Base-by-base conservation (phyloP, 2,329 filamentous ascomycete genomes). In the Colletotrichum lentis region DNA sequence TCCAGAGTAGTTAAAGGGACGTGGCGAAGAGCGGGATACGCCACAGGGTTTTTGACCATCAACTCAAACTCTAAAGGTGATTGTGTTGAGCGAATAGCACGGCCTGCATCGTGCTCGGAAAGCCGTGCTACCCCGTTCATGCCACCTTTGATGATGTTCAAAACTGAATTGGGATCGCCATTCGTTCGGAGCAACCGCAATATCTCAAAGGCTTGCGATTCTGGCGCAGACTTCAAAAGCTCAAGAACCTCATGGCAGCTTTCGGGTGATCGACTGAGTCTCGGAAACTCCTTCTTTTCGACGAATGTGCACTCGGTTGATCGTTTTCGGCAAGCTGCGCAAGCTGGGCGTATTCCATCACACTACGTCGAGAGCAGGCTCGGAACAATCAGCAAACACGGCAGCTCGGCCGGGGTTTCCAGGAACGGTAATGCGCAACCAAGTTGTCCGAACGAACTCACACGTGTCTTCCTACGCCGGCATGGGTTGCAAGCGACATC, bases 401-500 rank as follows among this genome's bases (percentile, higher is more conserved):
- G 39, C 20, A 54, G 22, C 27, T 57, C 16, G 24, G 11, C 11
- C 8, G 11, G 35, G 41, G 46, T 3, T 27, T 4, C 12, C 12
- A 22, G 24, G 37, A 20, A 57, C 16, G 7, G 18, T 18, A 27
- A 11, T 24, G 53, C 20, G 24, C 5, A 52, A 55, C 16, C 4
- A 31, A n/a, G 31, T 53, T 24, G 14, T 18, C 43, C n/a, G 20
- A 31, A 39, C 37, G 31, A 20, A 62, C 73, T 31, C 61, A 74
- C 73, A 20, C 73, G 69, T 35, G 71, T 71, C 54, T 74, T 74
- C 18, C 67, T 71, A 14, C 71, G 65, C 14, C 73, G 64, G 43
- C 73, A 74, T 10, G 59, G 43, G 55, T 74, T 73, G 61, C 73
- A 74, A 20, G 73, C 73, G 22, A 74, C 54, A 1, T 71, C 59